These are phyloP conservation scores for Ceratocystis albifundus DNA, from an alignment of 2,329 filamentous ascomycete genomes.

Conservation along the genomic window DNA sequence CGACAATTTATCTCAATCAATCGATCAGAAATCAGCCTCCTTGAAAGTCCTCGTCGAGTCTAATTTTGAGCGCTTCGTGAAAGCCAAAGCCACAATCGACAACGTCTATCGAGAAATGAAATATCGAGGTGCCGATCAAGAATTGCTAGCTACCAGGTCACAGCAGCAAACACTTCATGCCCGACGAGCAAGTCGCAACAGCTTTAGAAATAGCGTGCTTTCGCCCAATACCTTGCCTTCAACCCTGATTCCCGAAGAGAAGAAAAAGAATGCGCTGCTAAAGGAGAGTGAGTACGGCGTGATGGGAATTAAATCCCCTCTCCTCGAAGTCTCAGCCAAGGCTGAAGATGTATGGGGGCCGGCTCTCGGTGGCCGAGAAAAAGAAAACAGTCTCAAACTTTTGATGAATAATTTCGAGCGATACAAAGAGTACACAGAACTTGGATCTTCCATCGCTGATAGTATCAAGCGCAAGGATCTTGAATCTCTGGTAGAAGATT, in stretches of 20 bases:
- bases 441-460: slow-evolving; percentile 65
- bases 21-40: slow-evolving; percentile 94
- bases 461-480: slow-evolving; percentile 87
- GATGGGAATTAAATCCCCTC: slow-evolving; percentile 72
- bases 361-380: slow-evolving; percentile 78
- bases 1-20: slow-evolving; percentile 76
- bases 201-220: slow-evolving; percentile 25
- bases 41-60: slow-evolving; percentile 93
- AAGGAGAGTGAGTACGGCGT: slow-evolving; percentile 92
- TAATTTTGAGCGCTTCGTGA: slow-evolving; percentile 96
- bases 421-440: slow-evolving; percentile 70
- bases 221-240: slow-evolving; percentile 28
- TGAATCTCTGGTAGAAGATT: slow-evolving; percentile 76
- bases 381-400: slow-evolving; percentile 74
- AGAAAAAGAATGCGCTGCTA: slow-evolving; percentile 76
- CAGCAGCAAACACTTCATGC: slow-evolving; percentile 43
- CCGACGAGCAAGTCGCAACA: slow-evolving; percentile 21
- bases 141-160: slow-evolving; percentile 47
- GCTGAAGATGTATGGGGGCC: slow-evolving; percentile 97
- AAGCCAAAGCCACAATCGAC: slow-evolving; percentile 94
- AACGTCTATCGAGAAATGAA: slow-evolving; percentile 99
- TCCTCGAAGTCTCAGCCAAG: slow-evolving; percentile 83
- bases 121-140: slow-evolving; percentile 48
- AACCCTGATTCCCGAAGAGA: slow-evolving; percentile 40
- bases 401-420: slow-evolving; percentile 65